Percentiles rank a stretch among this genome's conserved stretches.
These are phyloP conservation scores for Begonia loranthoides DNA, from an alignment of 306 rosid genomes.

Conservation along the genomic window DNA sequence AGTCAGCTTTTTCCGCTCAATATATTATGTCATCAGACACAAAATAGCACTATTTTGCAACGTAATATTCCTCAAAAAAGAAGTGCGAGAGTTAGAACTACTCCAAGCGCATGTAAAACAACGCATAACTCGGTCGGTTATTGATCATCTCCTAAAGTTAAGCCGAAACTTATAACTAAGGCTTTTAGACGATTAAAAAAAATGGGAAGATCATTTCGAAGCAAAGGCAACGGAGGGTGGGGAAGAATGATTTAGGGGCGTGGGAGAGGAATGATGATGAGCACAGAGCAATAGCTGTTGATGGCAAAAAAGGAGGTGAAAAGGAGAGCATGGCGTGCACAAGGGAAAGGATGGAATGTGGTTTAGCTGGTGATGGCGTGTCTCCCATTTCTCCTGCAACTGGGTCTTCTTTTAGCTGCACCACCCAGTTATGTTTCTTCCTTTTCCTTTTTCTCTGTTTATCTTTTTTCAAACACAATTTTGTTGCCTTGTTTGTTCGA, in stretches of 20 bases:
- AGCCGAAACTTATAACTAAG: neutral
- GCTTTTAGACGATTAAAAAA: neutral
- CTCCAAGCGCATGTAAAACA: no score
- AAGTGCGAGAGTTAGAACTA: neutral
- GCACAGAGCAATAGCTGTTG: conserved; percentile 6
- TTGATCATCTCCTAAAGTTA: no score
- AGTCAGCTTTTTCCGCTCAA: neutral
- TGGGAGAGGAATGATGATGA: conserved; percentile 49
- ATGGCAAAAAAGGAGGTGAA: conserved; percentile 26
- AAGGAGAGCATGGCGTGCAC: conserved; percentile 49
- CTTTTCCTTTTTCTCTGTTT: no score
- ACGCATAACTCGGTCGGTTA: no score
- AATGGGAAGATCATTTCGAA: conserved; percentile 8
- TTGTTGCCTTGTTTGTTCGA: no score
- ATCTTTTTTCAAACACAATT: no score
- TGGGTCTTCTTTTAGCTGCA: no score
- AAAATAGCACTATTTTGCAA: neutral
- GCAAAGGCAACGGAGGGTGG: conserved; percentile 15
- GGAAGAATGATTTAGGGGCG: conserved; percentile 67
- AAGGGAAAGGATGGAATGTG: conserved; percentile 16
- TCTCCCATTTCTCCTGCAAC: neutral
- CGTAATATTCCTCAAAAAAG: neutral
- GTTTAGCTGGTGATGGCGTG: neutral
- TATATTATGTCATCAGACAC: neutral
- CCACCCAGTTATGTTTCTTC: no score